Base-by-base conservation (phyloP, 345 rosid genomes). In the Camelina neglecta region DNA sequence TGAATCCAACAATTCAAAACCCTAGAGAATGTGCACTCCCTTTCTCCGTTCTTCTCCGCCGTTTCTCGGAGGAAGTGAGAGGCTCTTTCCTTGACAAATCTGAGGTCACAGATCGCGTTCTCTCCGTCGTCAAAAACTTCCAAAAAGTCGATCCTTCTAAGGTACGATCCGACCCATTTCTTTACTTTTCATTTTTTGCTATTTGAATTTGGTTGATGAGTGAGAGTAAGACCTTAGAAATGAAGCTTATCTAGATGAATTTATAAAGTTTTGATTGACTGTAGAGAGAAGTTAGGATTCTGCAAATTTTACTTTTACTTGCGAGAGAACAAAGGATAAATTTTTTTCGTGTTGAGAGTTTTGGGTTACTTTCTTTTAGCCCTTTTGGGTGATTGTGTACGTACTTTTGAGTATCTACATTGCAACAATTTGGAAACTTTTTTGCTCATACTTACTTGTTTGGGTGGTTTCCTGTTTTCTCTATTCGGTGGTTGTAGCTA, bases 71-170 rank as follows among this genome's bases (percentile, higher is more conserved):
- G 67, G 98, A 92, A 79, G 88, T 90, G 2, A 80, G 89, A 60
- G 98, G 98, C 20, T 82, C 97, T 24, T 95, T 95, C 80, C 98
- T 95, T 20, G 96, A 95, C 83, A 95, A 93, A 76, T 85, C 97
- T 6, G 99, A 93, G 80, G 99, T 95, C 80, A 79, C 98, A 18
- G 99, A 95, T 84, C 96, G 99, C 11, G 96, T 95, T 45, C 6
- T 90, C 83, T 60, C 80, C 9, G 96, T 89, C 69, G 99, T 95
- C 78, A 95, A 95, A 84, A 89, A 95, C 74, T 93, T 88, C 82
- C 88, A 88, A 83, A 89, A 86, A 83, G 92, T 93, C 33, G 96
- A 95, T 72, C 93, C 97, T 64, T 88, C 96, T 31, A 90, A 93
- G 99, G 98, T 93, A 74, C 24, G 23, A 26, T 21, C 12, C 2